Base-by-base conservation (phyloP, 2,329 filamentous ascomycete species). In the Penicillium sp. region DNA sequence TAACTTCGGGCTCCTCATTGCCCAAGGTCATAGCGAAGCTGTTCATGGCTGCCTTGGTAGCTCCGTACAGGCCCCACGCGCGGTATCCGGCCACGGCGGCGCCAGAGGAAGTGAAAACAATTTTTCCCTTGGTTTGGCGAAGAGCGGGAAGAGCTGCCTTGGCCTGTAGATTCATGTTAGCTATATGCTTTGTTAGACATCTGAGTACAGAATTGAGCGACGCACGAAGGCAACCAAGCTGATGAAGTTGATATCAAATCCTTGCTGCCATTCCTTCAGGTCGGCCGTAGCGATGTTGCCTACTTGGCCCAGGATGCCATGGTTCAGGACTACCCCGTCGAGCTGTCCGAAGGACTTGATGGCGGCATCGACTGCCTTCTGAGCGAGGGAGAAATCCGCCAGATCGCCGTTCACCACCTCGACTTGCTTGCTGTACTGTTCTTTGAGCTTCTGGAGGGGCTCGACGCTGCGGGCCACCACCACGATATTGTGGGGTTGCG, bases 181-280 rank as follows among this genome's bases (percentile, higher is more conserved):
- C 40, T 22, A 10, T 27, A 20, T n/a, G n/a, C 18, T 18, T 35
- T 22, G n/a, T 4, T 13, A 20, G 41, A 31, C 40, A 33, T 40
- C 4, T 16, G 24, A 22, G 31, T 14, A 24, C 45, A 10, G 2
- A 36, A 33, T 3, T 9, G 30, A 41, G 33, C 33, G 14, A 69
- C 82, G 65, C 76, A 95, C 89, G 71, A 96, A 77, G 30, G 84
- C 85, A 40, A 96, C 76, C 25, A 84, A 84, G 60, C 90, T 92
- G 69, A 96, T 91, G 62, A 97, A 84, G 69, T 97, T 97, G 55
- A 90, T 78, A 61, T 95, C 86, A 71, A 90, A 96, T 8, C 81
- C 77, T 2, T 75, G 72, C 64, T 84, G 86, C 89, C 92, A 96
- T 54, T 88, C 86, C 33, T 88, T 84, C 0, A 84, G 66, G n/a